phyloP scores from a whole-genome alignment of 2,329 filamentous ascomycete genomes.

The Apiospora arundinis region DNA sequence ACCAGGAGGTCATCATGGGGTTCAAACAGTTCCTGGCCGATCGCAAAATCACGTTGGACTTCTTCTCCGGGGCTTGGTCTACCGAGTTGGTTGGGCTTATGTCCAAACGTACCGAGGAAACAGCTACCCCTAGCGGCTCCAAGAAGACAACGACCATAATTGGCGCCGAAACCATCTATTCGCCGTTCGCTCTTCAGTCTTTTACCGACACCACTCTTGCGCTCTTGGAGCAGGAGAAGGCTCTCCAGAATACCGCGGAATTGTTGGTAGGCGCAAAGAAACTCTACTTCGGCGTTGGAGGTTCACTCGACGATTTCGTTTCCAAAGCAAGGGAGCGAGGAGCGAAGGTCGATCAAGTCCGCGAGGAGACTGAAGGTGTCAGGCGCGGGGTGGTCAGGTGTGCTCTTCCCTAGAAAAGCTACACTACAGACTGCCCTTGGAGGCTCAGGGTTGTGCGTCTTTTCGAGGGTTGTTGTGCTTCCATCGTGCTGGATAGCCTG shows the following conservation, averaged over 20 bases:
- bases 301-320: slow-evolving; percentile 79
- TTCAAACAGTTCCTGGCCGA: slow-evolving; percentile 62
- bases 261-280: slow-evolving; percentile 78
- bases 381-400: slow-evolving; percentile 66
- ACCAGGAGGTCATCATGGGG: slow-evolving; percentile 59
- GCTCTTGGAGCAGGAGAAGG: slow-evolving; percentile 48
- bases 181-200: slow-evolving; percentile 70
- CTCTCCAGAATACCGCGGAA: slow-evolving; percentile 53
- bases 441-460: slow-evolving; percentile 22
- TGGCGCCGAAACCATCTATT: slow-evolving; percentile 85
- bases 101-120: slow-evolving; percentile 24
- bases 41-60: slow-evolving; percentile 62
- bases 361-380: slow-evolving; percentile 67
- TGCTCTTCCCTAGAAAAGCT: slow-evolving; percentile 35
- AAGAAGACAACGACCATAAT: slow-evolving; percentile 61
- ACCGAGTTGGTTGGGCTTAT: slow-evolving; percentile 67
- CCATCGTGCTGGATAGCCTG: slow-evolving; percentile 14
- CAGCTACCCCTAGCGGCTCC: slow-evolving; percentile 30
- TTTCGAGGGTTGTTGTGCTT: slow-evolving; percentile 22
- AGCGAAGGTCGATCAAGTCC: slow-evolving; percentile 54
- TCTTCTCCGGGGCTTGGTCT: slow-evolving; percentile 80
- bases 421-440: not conserved
- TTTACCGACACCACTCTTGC: slow-evolving; percentile 72
- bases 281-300: slow-evolving; percentile 85
- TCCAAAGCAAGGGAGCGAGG: slow-evolving; percentile 56